Evolutionary conservation across 495 filamentous ascomycete genomes (phyloP).

Genomic region (Penicillium crystallinum): DNA sequence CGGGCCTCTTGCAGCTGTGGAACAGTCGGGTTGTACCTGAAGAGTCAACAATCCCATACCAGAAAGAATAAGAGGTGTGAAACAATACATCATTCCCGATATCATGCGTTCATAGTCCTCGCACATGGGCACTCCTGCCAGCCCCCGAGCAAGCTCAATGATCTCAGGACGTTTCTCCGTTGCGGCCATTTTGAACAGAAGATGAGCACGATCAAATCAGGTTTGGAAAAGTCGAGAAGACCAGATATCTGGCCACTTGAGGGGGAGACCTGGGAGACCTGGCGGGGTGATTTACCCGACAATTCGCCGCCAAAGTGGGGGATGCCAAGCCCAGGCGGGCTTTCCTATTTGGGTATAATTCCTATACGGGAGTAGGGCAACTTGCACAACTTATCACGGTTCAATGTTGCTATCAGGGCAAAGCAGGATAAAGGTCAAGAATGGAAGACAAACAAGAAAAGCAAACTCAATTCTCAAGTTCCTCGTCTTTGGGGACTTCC

Average conservation of each 20-base stretch:
- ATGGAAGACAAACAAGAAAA: too few species aligned
- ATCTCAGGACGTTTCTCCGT: conserved; percentile 39
- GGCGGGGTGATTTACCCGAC: neutral
- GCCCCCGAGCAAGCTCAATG: conserved; percentile 37
- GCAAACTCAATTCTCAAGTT: too few species aligned
- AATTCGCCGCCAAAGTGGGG: neutral
- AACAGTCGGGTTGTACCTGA: conserved; percentile 40
- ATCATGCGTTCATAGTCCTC: conserved; percentile 53
- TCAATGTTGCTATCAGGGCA: too few species aligned
- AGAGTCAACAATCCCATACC: neutral
- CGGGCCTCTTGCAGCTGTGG: conserved; percentile 40
- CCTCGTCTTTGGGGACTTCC: too few species aligned
- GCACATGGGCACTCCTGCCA: conserved; percentile 39
- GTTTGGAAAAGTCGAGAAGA: too few species aligned
- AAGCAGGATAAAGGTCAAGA: neutral
- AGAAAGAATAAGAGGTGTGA: neutral
- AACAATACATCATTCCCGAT: conserved; percentile 46
- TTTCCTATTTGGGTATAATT: neutral
- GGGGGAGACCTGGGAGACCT: too few species aligned
- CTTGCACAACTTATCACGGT: too few species aligned
- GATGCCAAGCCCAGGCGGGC: neutral
- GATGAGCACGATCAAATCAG: too few species aligned
- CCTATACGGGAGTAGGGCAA: too few species aligned
- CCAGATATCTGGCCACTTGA: too few species aligned
- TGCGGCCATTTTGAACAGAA: conserved; percentile 29